These are phyloP conservation scores for Orbilia ellipsospora DNA, from an alignment of 2,329 filamentous ascomycete species.

Conservation along the genomic window DNA sequence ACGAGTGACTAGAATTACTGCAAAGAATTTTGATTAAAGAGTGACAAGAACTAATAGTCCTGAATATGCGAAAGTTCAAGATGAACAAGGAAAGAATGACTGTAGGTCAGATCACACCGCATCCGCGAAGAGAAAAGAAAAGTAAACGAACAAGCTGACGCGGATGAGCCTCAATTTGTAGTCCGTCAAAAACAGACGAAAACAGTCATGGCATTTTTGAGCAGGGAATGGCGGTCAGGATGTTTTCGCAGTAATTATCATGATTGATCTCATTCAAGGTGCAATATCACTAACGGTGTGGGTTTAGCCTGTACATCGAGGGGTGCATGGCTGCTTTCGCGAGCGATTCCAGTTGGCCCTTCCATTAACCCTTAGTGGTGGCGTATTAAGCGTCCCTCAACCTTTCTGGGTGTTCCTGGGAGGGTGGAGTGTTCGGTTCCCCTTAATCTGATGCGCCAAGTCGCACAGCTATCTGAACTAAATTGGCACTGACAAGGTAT, in stretches of 20 bases:
- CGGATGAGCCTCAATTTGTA: slow-evolving; percentile 39
- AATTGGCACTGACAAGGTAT: slow-evolving; percentile 8
- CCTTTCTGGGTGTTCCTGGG: slow-evolving; percentile 16
- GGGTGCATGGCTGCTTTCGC: slow-evolving; percentile 4
- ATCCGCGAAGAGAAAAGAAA: slow-evolving; percentile 20
- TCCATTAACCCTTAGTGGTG: slow-evolving; percentile 25
- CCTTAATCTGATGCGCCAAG: slow-evolving; percentile 55
- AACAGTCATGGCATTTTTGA: slow-evolving; percentile 8
- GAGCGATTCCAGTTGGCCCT: slow-evolving; percentile 29
- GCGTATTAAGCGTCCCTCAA: slow-evolving; percentile 28
- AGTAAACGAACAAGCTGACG: neutral
- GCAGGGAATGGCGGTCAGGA: slow-evolving; percentile 16
- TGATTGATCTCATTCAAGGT: too few species aligned
- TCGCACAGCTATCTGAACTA: slow-evolving; percentile 28
- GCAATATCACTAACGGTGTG: neutral
- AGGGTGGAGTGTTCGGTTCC: slow-evolving; percentile 41
- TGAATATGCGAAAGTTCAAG: slow-evolving; percentile 12
- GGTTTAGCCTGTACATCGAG: slow-evolving; percentile 40
- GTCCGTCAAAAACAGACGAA: slow-evolving; percentile 6
- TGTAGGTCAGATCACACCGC: slow-evolving; percentile 46
- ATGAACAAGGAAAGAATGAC: slow-evolving; percentile 43
- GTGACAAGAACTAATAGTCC: neutral
- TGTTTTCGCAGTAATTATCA: too few species aligned
- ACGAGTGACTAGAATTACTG: slow-evolving; percentile 1
- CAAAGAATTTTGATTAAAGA: slow-evolving; percentile 16